phyloP scores from a whole-genome alignment of 1,284 basidiomycete species.

The Cutaneotrichosporon sp. region DNA sequence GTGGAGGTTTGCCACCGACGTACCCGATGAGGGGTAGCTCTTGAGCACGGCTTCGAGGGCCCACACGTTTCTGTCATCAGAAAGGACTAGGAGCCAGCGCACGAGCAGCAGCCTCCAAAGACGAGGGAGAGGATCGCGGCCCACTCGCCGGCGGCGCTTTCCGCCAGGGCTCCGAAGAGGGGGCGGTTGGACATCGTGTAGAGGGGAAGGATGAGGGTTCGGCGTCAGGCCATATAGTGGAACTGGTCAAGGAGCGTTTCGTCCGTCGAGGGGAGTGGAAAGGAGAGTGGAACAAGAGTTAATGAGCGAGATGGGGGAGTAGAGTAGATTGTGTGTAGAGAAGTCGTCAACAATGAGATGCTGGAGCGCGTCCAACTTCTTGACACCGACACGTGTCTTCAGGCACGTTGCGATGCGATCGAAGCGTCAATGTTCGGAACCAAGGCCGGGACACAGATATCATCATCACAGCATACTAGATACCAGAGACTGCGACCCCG shows the following conservation, averaged over 20 bases:
- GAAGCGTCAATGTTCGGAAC: not conserved
- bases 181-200: conserved; percentile 8
- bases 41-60: conserved; percentile 61
- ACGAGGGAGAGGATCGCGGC: conserved; percentile 63
- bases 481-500: too few species aligned
- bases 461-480: too few species aligned
- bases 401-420: not conserved
- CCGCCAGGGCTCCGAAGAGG: conserved; percentile 14
- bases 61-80: conserved; percentile 55
- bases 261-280: not conserved
- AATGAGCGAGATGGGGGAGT: not conserved
- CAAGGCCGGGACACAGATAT: too few species aligned
- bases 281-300: not conserved
- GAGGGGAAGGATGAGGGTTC: conserved; percentile 4
- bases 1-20: conserved; percentile 29
- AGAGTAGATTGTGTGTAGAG: not conserved
- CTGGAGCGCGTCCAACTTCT: not conserved
- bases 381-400: not conserved
- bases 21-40: conserved; percentile 68
- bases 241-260: not conserved
- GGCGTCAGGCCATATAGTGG: conserved; percentile 4
- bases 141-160: conserved; percentile 59
- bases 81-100: conserved; percentile 10
- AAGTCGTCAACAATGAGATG: not conserved
- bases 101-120: conserved; percentile 82